A percentile compares a stretch with the other conserved stretches of the same genome.
These are phyloP conservation scores for Coniferiporia weirii DNA, from an alignment of 1,284 basidiomycete species.

Conservation along the genomic window DNA sequence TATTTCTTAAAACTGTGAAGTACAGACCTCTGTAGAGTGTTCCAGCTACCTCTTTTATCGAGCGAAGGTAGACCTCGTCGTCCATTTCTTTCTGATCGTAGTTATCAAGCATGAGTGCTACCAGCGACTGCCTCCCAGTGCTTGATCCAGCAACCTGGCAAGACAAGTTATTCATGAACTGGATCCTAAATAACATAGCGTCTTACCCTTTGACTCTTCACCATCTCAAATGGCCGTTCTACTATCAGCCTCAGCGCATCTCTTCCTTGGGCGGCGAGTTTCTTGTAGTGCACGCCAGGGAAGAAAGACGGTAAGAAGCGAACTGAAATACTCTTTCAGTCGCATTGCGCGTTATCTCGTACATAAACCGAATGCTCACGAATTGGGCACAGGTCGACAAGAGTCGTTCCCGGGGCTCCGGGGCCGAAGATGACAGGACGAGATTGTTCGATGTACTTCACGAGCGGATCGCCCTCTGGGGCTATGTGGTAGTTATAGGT, in stretches of 20 bases:
- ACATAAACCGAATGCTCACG: slow-evolving; percentile 11
- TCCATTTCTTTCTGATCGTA: neutral
- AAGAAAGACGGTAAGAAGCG: slow-evolving; percentile 11
- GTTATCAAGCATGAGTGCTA: slow-evolving; percentile 3
- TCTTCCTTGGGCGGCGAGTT: neutral
- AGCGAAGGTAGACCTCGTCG: neutral
- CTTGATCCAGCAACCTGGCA: slow-evolving; percentile 1
- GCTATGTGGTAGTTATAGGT: slow-evolving; percentile 5
- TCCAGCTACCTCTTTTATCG: slow-evolving; percentile 4
- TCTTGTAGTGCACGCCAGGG: slow-evolving; percentile 3
- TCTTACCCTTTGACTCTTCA: neutral
- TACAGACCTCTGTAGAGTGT: slow-evolving; percentile 11
- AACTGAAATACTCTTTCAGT: neutral
- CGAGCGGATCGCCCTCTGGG: slow-evolving; percentile 29
- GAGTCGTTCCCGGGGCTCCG: slow-evolving; percentile 19
- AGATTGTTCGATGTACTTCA: slow-evolving; percentile 18
- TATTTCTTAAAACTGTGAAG: neutral
- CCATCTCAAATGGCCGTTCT: slow-evolving; percentile 4
- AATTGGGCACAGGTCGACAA: slow-evolving; percentile 26
- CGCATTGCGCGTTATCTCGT: neutral
- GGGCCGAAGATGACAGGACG: neutral
- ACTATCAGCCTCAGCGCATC: neutral
- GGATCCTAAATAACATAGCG: neutral
- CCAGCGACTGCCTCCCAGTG: neutral
- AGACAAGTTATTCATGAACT: neutral